Conservation (phyloP, 1,284 basidiomycete species). For the Inonotus hispidus region DNA sequence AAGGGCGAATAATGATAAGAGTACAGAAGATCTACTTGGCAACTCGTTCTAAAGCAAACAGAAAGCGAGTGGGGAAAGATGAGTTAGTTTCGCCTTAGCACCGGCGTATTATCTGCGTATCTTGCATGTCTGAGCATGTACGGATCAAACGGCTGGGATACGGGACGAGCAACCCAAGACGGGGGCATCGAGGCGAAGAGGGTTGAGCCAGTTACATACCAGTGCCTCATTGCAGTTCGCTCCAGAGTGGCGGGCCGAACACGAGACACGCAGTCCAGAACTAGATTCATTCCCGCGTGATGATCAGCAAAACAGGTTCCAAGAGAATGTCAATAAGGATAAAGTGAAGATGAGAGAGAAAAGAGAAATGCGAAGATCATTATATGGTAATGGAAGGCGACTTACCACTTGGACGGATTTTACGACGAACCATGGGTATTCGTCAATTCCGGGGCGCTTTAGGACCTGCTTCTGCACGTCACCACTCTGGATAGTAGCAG, state of each 20-base stretch:
- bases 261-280: slow-evolving; percentile 88
- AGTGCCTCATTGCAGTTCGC: slow-evolving; percentile 48
- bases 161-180: background rate
- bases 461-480: slow-evolving; percentile 33
- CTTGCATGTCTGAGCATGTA: background rate
- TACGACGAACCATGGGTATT: slow-evolving; percentile 57
- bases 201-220: no score
- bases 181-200: no score
- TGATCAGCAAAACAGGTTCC: slow-evolving; percentile 12
- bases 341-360: slow-evolving; percentile 1
- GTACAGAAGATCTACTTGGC: background rate
- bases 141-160: background rate
- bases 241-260: slow-evolving; percentile 81
- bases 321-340: background rate
- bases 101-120: no score
- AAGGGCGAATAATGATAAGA: background rate
- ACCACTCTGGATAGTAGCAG: slow-evolving; percentile 23
- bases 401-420: slow-evolving; percentile 55
- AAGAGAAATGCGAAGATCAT: background rate
- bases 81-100: background rate
- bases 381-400: slow-evolving; percentile 20
- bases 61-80: background rate
- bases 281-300: slow-evolving; percentile 31
- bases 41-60: background rate
- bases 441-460: slow-evolving; percentile 38